Evolutionary conservation across 2,329 filamentous ascomycete genomes (phyloP), one percentile per base, ranked within the genome.

Genomic region (Cytospora leucostoma): DNA sequence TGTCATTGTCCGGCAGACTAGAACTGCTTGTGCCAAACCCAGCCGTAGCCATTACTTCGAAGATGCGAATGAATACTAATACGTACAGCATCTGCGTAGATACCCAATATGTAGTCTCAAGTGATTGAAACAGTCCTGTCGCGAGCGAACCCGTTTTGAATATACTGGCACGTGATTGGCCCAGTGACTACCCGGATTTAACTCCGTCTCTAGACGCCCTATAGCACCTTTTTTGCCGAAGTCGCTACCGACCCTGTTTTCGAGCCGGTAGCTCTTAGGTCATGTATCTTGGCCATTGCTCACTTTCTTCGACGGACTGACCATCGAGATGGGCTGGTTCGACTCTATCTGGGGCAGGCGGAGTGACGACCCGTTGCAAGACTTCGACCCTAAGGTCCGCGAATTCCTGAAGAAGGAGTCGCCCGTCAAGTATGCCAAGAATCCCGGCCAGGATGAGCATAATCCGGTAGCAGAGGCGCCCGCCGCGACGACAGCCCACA

Each of bases 331-430:
- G 84, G 84, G 84, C 68, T 87, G 83, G 83, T 76, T 85, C 70
- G 79, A 82, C 67, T 81, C 80, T 64, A 77, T 85, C 65, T 77
- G 80, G 68, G 74, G 76, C 60, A 78, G 74, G 66, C 77, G 76
- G 67, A 74, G 74, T 70, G 82, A 87, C 67, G 86, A 91, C 72
- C 88, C 90, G 32, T 82, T 92, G 68, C 82, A 84, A 70, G 88
- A 90, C 70, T 87, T 97, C 70, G 92, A 97, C 72, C 90, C 92
- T 47, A 88, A 88, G 67, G 84, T 97, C 62, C 89, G 90, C 71
- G 90, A 94, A 68, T 96, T 93, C 75, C 87, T 97, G 72, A 83
- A 93, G 73, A 88, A 89, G 76, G 91, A 96, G 79, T 89, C 91
- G 33, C 90, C 92, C 37, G 80, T 89, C 70, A 90, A 91, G 77